Conservation (phyloP, 164 flowering plant genomes). For the Liriodendron chinense region DNA sequence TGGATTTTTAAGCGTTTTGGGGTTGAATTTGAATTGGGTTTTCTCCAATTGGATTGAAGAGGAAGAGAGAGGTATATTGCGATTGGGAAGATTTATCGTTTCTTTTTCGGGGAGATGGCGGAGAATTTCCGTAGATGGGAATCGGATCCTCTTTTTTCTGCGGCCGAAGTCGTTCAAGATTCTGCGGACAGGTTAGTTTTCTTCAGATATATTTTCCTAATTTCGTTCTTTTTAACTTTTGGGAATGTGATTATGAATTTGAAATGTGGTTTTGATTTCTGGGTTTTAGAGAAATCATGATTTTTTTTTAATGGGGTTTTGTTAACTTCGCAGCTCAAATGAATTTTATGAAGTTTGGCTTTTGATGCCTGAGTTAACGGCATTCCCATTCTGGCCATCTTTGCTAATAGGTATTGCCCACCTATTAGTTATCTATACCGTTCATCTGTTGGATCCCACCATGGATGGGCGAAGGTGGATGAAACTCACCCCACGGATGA, state of each 20-base stretch:
- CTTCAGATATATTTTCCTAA: not conserved
- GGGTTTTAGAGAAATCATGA: too few relatives aligned
- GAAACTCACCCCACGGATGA: not conserved
- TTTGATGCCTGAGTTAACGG: too few relatives aligned
- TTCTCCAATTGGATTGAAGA: conserved; percentile 1
- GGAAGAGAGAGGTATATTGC: not conserved
- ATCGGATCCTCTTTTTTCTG: conserved; percentile 55
- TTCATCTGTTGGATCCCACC: not conserved
- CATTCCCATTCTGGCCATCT: too few relatives aligned
- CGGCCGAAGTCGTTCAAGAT: conserved; percentile 65
- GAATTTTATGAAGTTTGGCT: too few relatives aligned
- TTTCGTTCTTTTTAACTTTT: not conserved
- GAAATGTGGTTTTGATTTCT: not conserved
- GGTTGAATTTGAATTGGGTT: not conserved
- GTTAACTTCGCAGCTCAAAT: too few relatives aligned
- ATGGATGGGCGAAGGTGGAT: not conserved
- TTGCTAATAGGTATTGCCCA: too few relatives aligned
- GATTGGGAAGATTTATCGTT: not conserved
- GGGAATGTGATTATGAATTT: not conserved
- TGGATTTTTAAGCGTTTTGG: not conserved
- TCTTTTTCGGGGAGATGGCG: conserved; percentile 16
- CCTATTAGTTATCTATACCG: not conserved
- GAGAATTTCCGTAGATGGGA: conserved; percentile 43
- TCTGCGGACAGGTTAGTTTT: conserved; percentile 45
- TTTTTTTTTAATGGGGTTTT: too few relatives aligned